phyloP scores from a whole-genome alignment of 768 basidiomycete genomes.

The Tylopilus plumbeoviolaceoides region DNA sequence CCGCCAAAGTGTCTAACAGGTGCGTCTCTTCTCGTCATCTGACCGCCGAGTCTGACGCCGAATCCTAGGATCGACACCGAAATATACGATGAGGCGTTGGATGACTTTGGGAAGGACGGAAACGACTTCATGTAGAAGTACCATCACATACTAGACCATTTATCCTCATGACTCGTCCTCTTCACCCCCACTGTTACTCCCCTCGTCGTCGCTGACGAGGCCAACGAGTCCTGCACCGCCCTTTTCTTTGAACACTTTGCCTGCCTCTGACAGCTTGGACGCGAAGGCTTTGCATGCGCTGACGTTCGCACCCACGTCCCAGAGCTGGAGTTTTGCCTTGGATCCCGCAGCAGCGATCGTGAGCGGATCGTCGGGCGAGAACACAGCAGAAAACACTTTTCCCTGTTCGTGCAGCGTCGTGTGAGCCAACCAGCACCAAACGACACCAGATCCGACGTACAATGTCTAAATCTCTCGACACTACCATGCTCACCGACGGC shows the following conservation, averaged over 20 bases:
- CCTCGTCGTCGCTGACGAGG: slow-evolving; percentile 67
- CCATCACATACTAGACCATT: slow-evolving; percentile 13
- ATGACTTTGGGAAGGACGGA: slow-evolving; percentile 72
- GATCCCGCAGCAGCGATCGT: slow-evolving; percentile 94
- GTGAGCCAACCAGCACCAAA: background rate
- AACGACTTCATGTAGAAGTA: slow-evolving; percentile 88
- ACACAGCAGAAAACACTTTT: slow-evolving; percentile 89
- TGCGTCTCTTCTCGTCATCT: slow-evolving; percentile 31
- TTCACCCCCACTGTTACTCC: slow-evolving; percentile 48
- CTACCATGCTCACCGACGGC: slow-evolving; percentile 76
- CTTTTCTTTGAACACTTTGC: slow-evolving; percentile 62
- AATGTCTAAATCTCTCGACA: slow-evolving; percentile 85
- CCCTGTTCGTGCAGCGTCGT: slow-evolving; percentile 50
- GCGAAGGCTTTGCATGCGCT: slow-evolving; percentile 84
- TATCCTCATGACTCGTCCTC: slow-evolving; percentile 14
- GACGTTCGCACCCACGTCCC: slow-evolving; percentile 86
- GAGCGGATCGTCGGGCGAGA: slow-evolving; percentile 92
- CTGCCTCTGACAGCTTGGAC: slow-evolving; percentile 69
- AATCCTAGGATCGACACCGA: slow-evolving; percentile 66
- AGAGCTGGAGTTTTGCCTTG: slow-evolving; percentile 89
- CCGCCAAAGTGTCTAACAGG: slow-evolving; percentile 63
- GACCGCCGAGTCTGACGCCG: slow-evolving; percentile 8
- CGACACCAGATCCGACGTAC: slow-evolving; percentile 43
- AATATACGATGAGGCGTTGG: slow-evolving; percentile 83
- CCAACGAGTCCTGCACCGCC: slow-evolving; percentile 65